Evolutionary conservation across 2,329 filamentous ascomycete genomes (phyloP).

Genomic region (Geosmithia putterillii): DNA sequence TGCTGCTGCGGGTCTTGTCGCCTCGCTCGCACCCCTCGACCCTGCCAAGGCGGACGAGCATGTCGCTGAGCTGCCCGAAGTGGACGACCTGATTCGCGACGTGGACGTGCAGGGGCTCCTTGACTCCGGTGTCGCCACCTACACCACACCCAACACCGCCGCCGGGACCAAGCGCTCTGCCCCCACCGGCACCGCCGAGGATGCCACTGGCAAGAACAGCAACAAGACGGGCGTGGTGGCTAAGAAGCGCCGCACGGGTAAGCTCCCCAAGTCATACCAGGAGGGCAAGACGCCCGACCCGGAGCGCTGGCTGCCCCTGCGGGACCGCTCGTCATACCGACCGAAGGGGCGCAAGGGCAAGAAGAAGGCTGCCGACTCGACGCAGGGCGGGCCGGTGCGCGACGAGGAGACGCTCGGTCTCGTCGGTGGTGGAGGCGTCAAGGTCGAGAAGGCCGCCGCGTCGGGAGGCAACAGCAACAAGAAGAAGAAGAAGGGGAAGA

Average conservation of each 20-base stretch:
- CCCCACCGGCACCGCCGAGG: conserved; percentile 17
- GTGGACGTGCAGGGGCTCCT: conserved; percentile 53
- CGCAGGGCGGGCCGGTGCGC: conserved; percentile 72
- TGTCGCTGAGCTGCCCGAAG: conserved; percentile 44
- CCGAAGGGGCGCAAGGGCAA: conserved; percentile 90
- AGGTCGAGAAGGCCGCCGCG: conserved; percentile 45
- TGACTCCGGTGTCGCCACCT: conserved; percentile 42
- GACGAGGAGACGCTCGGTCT: conserved; percentile 58
- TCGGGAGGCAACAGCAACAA: conserved; percentile 32
- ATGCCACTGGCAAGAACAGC: conserved; percentile 20
- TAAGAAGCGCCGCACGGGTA: conserved; percentile 47
- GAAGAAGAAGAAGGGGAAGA: conserved; percentile 41
- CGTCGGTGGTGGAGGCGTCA: conserved; percentile 51
- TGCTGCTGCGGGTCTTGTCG: conserved; percentile 73
- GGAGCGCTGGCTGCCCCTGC: conserved; percentile 85
- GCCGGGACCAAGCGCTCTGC: conserved; percentile 35
- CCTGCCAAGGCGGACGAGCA: conserved; percentile 42
- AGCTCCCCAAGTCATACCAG: conserved; percentile 62
- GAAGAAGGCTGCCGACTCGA: conserved; percentile 65
- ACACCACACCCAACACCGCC: conserved; percentile 13
- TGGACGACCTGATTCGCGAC: conserved; percentile 47
- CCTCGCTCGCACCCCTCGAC: conserved; percentile 57
- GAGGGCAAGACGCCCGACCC: conserved; percentile 72
- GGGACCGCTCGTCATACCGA: conserved; percentile 77
- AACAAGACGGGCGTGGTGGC: conserved; percentile 11